phyloP scores from a whole-genome alignment of 345 rosid genomes.

The Reutealis trisperma region DNA sequence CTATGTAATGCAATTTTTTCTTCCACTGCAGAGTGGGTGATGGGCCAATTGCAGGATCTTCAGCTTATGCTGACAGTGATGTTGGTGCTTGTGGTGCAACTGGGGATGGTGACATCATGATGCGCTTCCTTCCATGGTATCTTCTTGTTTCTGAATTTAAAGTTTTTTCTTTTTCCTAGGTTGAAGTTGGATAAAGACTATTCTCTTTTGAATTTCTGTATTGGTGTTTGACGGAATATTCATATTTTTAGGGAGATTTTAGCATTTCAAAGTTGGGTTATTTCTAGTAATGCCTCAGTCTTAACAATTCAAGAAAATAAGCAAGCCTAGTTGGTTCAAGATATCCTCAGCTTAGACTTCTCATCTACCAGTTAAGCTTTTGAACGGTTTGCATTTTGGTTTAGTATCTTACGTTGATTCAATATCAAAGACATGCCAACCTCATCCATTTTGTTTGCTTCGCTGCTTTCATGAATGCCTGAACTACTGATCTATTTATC shows the following conservation, averaged over 20 bases:
- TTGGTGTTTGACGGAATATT: background rate
- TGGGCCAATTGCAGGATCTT: conserved; percentile 90
- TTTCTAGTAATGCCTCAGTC: background rate
- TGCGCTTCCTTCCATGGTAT: conserved; percentile 98
- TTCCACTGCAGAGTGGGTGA: conserved; percentile 74
- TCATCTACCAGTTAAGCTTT: background rate
- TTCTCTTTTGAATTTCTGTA: background rate
- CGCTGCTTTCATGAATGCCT: background rate
- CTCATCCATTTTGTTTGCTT: background rate
- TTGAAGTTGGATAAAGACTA: background rate
- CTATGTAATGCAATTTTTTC: conserved; percentile 17
- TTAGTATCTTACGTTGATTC: background rate
- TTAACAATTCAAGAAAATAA: background rate
- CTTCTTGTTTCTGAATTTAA: background rate
- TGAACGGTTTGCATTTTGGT: background rate
- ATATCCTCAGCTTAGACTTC: background rate
- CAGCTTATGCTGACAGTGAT: conserved; percentile 80
- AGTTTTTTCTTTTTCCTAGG: background rate
- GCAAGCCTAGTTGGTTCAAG: background rate
- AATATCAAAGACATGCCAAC: background rate
- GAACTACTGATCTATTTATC: background rate
- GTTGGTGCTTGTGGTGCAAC: conserved; percentile 98
- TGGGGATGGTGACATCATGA: conserved; percentile 96
- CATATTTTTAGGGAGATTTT: background rate
- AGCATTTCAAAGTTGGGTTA: background rate